Conservation (phyloP, 2,329 filamentous ascomycete genomes). For the Monilinia fructicola region DNA sequence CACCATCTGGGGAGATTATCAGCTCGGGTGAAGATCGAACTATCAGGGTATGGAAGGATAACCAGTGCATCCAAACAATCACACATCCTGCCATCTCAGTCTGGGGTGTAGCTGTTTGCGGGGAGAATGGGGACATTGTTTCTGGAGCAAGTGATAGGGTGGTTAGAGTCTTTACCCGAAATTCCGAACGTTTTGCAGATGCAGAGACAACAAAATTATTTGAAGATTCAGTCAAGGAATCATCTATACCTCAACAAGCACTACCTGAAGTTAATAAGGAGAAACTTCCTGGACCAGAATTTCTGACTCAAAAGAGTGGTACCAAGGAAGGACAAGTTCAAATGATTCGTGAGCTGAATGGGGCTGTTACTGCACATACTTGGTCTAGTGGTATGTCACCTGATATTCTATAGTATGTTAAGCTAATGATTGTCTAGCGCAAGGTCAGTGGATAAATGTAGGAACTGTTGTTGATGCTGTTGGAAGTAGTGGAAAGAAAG, state of each 20-base stretch:
- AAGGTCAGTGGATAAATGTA: constrained; percentile 78
- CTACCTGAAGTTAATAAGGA: constrained; percentile 86
- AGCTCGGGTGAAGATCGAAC: constrained; percentile 96
- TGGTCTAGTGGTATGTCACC: constrained; percentile 60
- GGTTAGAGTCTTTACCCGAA: constrained; percentile 80
- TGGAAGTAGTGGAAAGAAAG: constrained; percentile 75
- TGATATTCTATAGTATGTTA: background rate
- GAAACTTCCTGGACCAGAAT: constrained; percentile 83
- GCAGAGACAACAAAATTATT: constrained; percentile 69
- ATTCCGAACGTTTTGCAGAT: constrained; percentile 66
- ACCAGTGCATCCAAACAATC: constrained; percentile 87
- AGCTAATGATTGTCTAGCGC: constrained; percentile 42
- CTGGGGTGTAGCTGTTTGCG: constrained; percentile 84
- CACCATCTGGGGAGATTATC: constrained; percentile 83
- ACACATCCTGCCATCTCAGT: constrained; percentile 96
- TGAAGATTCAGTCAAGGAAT: constrained; percentile 76
- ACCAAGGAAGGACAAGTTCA: constrained; percentile 97
- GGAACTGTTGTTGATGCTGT: constrained; percentile 93
- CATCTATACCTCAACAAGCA: constrained; percentile 84
- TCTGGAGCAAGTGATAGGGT: constrained; percentile 87
- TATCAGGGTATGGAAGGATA: constrained; percentile 80
- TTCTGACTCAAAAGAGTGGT: constrained; percentile 75
- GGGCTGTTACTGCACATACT: constrained; percentile 79
- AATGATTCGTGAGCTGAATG: constrained; percentile 81
- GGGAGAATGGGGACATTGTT: constrained; percentile 86